Evolutionary conservation across 2,329 filamentous ascomycete species (phyloP).

Genomic region (Ophiostoma tasmaniense): DNA sequence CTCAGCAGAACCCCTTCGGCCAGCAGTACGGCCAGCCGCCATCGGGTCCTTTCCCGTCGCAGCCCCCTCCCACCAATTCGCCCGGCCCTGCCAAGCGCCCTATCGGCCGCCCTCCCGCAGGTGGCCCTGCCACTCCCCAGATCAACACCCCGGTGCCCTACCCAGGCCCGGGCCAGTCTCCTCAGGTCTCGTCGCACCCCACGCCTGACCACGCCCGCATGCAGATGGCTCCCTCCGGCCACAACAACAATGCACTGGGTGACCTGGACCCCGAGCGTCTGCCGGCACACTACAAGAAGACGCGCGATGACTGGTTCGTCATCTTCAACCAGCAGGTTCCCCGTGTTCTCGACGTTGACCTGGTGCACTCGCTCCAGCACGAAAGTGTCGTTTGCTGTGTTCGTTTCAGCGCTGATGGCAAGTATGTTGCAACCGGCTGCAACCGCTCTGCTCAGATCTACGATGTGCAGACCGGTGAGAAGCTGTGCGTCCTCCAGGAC

Average conservation of each 20-base stretch:
- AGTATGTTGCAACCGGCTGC: conserved; percentile 92
- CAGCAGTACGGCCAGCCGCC: conserved; percentile 46
- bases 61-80: conserved; percentile 77
- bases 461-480: conserved; percentile 78
- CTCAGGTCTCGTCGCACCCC: conserved; percentile 72
- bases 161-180: conserved; percentile 71
- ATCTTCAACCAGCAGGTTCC: conserved; percentile 92
- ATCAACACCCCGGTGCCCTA: conserved; percentile 84
- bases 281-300: conserved; percentile 79
- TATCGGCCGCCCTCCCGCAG: conserved; percentile 55
- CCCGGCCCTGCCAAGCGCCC: conserved; percentile 77
- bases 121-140: conserved; percentile 78
- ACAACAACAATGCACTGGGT: conserved; percentile 58
- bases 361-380: conserved; percentile 86
- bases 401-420: conserved; percentile 89
- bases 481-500: conserved; percentile 84
- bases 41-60: conserved; percentile 66
- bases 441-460: conserved; percentile 99
- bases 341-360: conserved; percentile 82
- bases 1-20: conserved; percentile 60
- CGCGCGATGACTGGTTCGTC: conserved; percentile 86
- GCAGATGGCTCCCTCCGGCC: conserved; percentile 41
- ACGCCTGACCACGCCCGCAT: conserved; percentile 58
- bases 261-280: conserved; percentile 83
- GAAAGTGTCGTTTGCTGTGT: conserved; percentile 98